Evolutionary conservation across 768 basidiomycete genomes (phyloP), one percentile per base, ranked within the genome.

Genomic region (Hysterangium stoloniferum): DNA sequence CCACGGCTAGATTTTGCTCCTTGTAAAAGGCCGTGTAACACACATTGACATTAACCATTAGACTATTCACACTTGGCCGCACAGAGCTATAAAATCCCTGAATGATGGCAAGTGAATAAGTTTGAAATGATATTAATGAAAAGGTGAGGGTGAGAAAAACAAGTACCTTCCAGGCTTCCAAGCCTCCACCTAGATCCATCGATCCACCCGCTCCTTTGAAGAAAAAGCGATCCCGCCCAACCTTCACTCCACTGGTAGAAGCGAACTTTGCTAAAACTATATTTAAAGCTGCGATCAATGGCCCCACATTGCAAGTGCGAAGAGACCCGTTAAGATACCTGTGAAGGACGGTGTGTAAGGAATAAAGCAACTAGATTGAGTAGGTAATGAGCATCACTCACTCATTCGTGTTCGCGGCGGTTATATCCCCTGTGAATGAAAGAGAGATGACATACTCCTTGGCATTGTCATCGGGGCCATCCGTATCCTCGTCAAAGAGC

Each of bases 211-310:
- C 63, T 25, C 61, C 47, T 7, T 63, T 66, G 67, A 84, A 84
- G 66, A 86, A 86, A 62, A 78, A 85, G 11, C 79, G 73, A 54
- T 82, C 81, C 45, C 76, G 68, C 1, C 83, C 82, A 9, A 84
- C 78, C 59, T 78, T 74, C n/a, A 79, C 70, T 6, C 79, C 82
- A 1, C 71, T 66, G 38, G 28, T 74, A 66, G 57, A 73, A 71
- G 12, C 81, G 74, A 56, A 75, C 70, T 43, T 79, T 71, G 42
- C 74, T 4, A 85, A 64, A 45, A 86, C 68, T 20, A 86, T 65
- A 58, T 87, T 85, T 42, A 86, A 59, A 3, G 82, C 82, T 7
- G 83, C 72, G 4, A 86, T 66, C 13, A 78, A 56, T 0, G 84
- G 82, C 47, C 70, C 63, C 1, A 79, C 71, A 45, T 86, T 82